Evolutionary conservation across 2,329 filamentous ascomycete species (phyloP), one percentile per base, ranked within the genome.

Genomic region (Penicillium polonicum): DNA sequence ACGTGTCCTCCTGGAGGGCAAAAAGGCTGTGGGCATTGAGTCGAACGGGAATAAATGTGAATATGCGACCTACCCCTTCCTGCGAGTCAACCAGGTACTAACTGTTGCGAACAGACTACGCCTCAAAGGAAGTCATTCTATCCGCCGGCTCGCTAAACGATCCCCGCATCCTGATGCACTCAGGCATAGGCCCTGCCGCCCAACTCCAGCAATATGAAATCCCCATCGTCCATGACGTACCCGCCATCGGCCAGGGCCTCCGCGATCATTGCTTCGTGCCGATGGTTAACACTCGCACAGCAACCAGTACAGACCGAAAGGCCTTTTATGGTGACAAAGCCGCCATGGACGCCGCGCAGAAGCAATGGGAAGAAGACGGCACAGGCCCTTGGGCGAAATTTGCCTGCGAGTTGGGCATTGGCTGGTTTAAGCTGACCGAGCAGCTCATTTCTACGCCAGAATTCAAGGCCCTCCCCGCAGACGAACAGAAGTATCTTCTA

Each of bases 381-480:
- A 76, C 68, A 2, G 76, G 76, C 0, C 75, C 74, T 1, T 74
- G 75, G 67, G 61, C 73, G 1, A 66, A 70, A 33, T 68, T 73
- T 27, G 64, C 66, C 13, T 73, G 71, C 48, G 61, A 72, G 39
- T 19, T 72, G 4, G 68, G 65, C 3, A 69, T 74, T 29, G 78
- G 73, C 12, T 81, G 70, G 69, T 73, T 79, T 63, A 79, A 80
- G 66, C 70, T 61, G 13, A 53, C 77, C 0, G 73, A 78, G 5
- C 63, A 67, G 2, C 64, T 85, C 1, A 63, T 70, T 1, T 57
- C 70, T 2, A 77, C 75, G 0, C 63, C 76, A 0, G 82, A 87
- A 63, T 86, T 85, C 65, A 68, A 78, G 41, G 76, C 70, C 0
- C 74, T 88, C 0, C 78, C 83, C 0, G 57, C 62, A 0, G 59